Base-by-base conservation (phyloP, 31 red algal genomes). In the Bonnemaisonia californica region DNA sequence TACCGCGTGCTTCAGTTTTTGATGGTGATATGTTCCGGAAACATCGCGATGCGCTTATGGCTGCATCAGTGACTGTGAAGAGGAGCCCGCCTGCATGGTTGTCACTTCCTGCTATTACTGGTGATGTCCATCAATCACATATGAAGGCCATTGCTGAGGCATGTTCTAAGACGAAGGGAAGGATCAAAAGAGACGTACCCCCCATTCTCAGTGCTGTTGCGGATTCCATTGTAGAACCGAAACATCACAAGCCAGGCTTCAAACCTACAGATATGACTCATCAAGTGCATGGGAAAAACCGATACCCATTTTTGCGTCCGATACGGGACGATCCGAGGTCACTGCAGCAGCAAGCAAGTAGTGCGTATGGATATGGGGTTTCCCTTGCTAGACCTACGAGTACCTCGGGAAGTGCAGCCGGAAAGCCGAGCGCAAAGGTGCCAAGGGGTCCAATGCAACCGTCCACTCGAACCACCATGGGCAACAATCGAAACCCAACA, bases 201-300 rank as follows among this genome's bases (percentile, higher is more conserved):
- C 80, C 80, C 16, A 69, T 68, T 47, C 32, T 74, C 22, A 27
- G 47, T 40, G 24, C 26, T 22, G 66, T 89, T 80, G 75, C 64
- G n/a, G 24, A 26, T 31, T 79, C 27, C 0, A 80, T 89, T 16
- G 57, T 61, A 21, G 56, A 66, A 19, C 57, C 75, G 74, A 61
- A 80, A 32, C 76, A 89, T 54, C 71, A 76, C n/a, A 89, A 89
- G 48, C 35, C 85, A 2, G 85, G 85, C 3, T 74, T 80, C 7
- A 89, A 89, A 42, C 68, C 74, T 40, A 79, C 75, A 41, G 85
- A 89, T 30, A 80, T 62, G 4, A 66, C 74, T 9, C 74, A 30
- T 1, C 54, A 79, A 24, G 76, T 57, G 12, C 55, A 71, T 27
- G 36, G 33, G 16, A 42, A 55, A 11, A 79, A 74, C 28, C 74